Conservation (phyloP, 1,284 basidiomycete genomes). For the Porodaedalea pini region DNA sequence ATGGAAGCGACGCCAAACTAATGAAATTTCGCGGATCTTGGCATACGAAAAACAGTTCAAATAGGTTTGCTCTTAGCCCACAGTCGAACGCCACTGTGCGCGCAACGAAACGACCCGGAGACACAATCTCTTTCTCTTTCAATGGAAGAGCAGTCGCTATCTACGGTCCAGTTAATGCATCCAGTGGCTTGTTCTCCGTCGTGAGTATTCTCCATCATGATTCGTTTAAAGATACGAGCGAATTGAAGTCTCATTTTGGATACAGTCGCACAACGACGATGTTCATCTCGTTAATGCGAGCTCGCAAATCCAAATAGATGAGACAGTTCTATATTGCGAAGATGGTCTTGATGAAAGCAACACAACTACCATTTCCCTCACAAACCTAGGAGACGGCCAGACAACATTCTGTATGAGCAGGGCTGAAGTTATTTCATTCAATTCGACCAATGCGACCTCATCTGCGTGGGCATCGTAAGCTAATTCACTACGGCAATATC, state of each 20-base stretch:
- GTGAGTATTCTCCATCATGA: neutral
- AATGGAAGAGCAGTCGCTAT: neutral
- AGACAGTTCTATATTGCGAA: constrained; percentile 1
- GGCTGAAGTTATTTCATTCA: neutral
- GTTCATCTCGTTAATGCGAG: neutral
- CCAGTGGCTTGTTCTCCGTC: constrained; percentile 7
- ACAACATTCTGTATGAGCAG: neutral
- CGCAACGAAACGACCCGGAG: neutral
- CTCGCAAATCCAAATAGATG: neutral
- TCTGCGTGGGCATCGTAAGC: neutral
- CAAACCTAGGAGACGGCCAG: neutral
- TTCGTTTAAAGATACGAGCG: neutral
- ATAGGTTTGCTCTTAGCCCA: neutral
- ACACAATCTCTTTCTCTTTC: constrained; percentile 2
- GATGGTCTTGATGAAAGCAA: constrained; percentile 2
- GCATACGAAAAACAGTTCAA: neutral
- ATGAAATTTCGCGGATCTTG: neutral
- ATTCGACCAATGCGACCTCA: neutral
- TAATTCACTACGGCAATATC: neutral
- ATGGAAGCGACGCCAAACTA: neutral
- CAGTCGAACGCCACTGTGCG: neutral
- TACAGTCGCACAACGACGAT: neutral
- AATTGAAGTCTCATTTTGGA: neutral
- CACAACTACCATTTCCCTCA: neutral
- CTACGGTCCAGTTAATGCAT: constrained; percentile 7